phyloP scores from a whole-genome alignment of 805 yeast genomes.

The Spathaspora boniae region DNA sequence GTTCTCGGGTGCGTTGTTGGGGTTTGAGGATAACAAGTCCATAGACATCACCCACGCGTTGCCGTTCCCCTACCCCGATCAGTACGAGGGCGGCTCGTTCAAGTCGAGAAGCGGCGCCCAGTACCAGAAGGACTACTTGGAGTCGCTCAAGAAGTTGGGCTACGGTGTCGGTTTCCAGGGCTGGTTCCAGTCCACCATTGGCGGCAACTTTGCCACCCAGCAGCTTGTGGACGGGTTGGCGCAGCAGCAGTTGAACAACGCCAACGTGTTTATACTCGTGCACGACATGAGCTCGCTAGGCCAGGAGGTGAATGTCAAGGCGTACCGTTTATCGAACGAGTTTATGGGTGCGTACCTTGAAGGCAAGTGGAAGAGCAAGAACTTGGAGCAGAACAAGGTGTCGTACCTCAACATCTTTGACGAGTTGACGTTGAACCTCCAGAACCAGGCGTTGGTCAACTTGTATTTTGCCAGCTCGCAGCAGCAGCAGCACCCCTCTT shows the following conservation, averaged over 20 bases:
- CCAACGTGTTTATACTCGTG: conserved; percentile 55
- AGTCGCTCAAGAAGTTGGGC: conserved; percentile 57
- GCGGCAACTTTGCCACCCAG: conserved; percentile 67
- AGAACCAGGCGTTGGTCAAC: conserved; percentile 65
- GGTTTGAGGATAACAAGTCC: conserved; percentile 59
- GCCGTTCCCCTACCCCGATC: conserved; percentile 67
- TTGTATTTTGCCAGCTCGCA: conserved; percentile 39
- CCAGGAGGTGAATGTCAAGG: conserved; percentile 64
- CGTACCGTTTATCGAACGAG: conserved; percentile 60
- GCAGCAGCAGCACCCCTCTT: conserved; percentile 14
- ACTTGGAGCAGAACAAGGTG: conserved; percentile 55
- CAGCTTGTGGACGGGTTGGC: conserved; percentile 68
- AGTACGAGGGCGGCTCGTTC: conserved; percentile 59
- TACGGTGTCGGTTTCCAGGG: conserved; percentile 72
- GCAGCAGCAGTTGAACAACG: conserved; percentile 55
- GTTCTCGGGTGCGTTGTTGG: conserved; percentile 69
- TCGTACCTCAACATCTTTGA: conserved; percentile 65
- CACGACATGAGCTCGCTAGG: conserved; percentile 70
- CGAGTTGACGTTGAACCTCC: conserved; percentile 64
- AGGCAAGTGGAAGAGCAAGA: conserved; percentile 64
- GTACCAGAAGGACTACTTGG: conserved; percentile 66
- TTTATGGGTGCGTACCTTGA: conserved; percentile 56
- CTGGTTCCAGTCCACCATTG: conserved; percentile 70
- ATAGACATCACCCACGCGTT: conserved; percentile 57
- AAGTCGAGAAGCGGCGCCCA: conserved; percentile 57